phyloP scores from a whole-genome alignment of 1,284 basidiomycete species.

The Retiboletus fuscus region DNA sequence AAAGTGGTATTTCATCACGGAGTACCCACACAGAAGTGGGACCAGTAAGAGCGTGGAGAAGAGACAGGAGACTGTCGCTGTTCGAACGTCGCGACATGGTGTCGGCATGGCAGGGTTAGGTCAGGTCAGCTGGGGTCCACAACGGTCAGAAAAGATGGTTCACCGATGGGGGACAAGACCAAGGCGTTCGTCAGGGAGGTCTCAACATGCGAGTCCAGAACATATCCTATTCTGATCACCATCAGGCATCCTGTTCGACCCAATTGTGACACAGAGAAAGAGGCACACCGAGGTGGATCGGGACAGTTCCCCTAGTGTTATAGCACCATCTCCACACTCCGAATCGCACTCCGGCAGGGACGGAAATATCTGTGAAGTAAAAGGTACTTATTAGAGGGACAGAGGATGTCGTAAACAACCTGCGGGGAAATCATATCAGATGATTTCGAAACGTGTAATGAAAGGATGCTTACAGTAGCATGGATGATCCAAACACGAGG shows the following conservation, averaged over 20 bases:
- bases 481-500: conserved; percentile 18
- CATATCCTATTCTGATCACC: conserved; percentile 28
- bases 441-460: neutral
- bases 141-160: neutral
- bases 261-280: no score
- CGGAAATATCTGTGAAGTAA: conserved; percentile 27
- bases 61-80: conserved; percentile 17
- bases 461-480: conserved; percentile 19
- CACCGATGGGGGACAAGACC: conserved; percentile 26
- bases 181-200: conserved; percentile 23
- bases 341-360: conserved; percentile 23
- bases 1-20: conserved; percentile 6
- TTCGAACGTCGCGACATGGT: neutral
- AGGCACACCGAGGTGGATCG: conserved; percentile 16
- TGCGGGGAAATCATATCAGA: neutral
- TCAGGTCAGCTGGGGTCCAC: neutral
- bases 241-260: neutral
- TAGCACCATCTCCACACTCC: conserved; percentile 35
- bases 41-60: conserved; percentile 8
- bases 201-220: conserved; percentile 29
- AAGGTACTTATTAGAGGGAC: conserved; percentile 29
- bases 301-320: conserved; percentile 24
- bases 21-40: conserved; percentile 13
- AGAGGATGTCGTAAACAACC: conserved; percentile 29
- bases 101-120: neutral